phyloP scores from a whole-genome alignment of 192 early-diverging fungal species.

The Paraglomus brasilianum region DNA sequence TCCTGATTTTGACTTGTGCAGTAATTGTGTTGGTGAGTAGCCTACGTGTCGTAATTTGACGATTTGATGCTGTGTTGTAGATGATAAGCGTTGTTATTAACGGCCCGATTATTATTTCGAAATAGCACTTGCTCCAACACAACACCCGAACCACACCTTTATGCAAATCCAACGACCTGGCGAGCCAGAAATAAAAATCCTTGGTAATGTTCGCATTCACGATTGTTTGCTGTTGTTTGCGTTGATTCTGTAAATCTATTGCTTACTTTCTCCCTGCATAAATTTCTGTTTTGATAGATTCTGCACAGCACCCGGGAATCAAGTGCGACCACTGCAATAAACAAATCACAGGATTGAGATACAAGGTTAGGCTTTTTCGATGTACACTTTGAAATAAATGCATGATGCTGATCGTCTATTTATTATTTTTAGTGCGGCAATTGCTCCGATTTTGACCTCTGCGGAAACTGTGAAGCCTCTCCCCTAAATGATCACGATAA shows the following conservation, averaged over 20 bases:
- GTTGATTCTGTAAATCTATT: background rate
- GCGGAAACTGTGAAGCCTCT: conserved; percentile 56
- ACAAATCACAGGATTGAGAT: conserved; percentile 46
- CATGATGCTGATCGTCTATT: background rate
- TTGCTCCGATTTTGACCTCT: conserved; percentile 64
- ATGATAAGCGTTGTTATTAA: background rate
- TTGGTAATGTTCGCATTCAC: conserved; percentile 7
- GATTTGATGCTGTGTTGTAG: background rate
- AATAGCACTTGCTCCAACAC: conserved; percentile 35
- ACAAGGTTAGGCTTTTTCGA: conserved; percentile 43
- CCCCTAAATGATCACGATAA: conserved; percentile 38
- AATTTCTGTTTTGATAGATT: conserved; percentile 9
- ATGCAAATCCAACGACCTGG: conserved; percentile 35
- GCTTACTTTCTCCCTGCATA: background rate
- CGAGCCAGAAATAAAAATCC: conserved; percentile 33
- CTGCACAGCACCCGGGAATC: conserved; percentile 39
- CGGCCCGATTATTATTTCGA: background rate
- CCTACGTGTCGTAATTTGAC: background rate
- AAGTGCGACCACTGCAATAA: conserved; percentile 48
- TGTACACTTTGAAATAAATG: background rate
- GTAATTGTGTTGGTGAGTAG: conserved; percentile 47
- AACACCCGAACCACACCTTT: conserved; percentile 49
- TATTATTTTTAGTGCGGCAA: conserved; percentile 46
- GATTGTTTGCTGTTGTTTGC: background rate
- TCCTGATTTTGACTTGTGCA: conserved; percentile 58